Conservation (phyloP, 805 yeast genomes). For the Candida stauntonica region DNA sequence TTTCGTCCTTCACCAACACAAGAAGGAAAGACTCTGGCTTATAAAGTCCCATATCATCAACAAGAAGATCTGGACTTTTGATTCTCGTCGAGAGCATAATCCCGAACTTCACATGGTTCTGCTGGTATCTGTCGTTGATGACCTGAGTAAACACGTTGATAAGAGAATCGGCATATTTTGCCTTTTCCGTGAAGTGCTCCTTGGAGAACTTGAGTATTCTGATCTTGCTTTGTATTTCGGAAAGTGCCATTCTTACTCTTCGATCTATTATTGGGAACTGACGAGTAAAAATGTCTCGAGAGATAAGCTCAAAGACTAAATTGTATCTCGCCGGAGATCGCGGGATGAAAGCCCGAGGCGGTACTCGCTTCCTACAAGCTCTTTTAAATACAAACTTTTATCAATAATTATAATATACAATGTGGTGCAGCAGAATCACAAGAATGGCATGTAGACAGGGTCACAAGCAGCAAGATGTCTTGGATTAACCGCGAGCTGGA, state of each 20-base stretch:
- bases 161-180: slow-evolving; percentile 6
- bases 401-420: background rate
- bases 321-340: too few relatives aligned
- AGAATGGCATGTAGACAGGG: slow-evolving; percentile 92
- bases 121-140: slow-evolving; percentile 19
- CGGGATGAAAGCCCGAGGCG: too few relatives aligned
- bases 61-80: slow-evolving; percentile 13
- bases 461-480: slow-evolving; percentile 89
- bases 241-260: too few relatives aligned
- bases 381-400: too few relatives aligned
- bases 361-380: too few relatives aligned
- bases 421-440: slow-evolving; percentile 26
- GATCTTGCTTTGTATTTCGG: background rate
- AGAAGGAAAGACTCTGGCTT: slow-evolving; percentile 17
- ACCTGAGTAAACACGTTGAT: slow-evolving; percentile 13
- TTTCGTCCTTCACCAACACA: slow-evolving; percentile 7
- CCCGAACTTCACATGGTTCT: slow-evolving; percentile 13
- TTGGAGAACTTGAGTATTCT: slow-evolving; percentile 5
- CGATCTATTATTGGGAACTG: too few relatives aligned
- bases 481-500: slow-evolving; percentile 93
- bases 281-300: too few relatives aligned
- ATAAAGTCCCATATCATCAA: slow-evolving; percentile 18
- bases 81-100: slow-evolving; percentile 21
- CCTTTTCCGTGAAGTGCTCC: background rate
- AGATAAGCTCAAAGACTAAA: too few relatives aligned